These are phyloP conservation scores for Calonectria henricotiae DNA, from an alignment of 2,329 filamentous ascomycete species.

Conservation along the genomic window DNA sequence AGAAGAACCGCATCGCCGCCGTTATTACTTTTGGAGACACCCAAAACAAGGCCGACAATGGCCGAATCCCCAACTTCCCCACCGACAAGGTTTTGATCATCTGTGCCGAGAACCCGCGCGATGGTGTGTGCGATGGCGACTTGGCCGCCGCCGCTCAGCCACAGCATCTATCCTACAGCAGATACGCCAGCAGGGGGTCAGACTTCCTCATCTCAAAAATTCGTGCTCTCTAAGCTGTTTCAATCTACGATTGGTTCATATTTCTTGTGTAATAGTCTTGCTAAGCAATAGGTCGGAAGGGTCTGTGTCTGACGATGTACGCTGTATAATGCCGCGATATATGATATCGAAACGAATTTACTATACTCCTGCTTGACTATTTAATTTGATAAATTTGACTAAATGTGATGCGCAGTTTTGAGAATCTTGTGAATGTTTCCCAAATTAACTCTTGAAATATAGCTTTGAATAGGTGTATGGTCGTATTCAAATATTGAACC, in stretches of 20 bases:
- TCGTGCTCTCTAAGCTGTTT: background rate
- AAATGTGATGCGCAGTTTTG: too few relatives aligned
- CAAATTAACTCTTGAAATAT: too few relatives aligned
- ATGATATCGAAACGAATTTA: too few relatives aligned
- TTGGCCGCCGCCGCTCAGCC: constrained; percentile 12
- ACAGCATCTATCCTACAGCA: constrained; percentile 18
- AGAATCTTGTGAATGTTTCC: too few relatives aligned
- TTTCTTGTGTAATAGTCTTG: background rate
- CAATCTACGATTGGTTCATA: background rate
- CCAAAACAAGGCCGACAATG: constrained; percentile 4
- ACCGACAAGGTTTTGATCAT: constrained; percentile 10
- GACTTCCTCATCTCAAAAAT: constrained; percentile 16
- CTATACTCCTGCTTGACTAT: too few relatives aligned
- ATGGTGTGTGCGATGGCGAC: constrained; percentile 19
- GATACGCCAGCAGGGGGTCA: constrained; percentile 3
- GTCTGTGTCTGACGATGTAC: too few relatives aligned
- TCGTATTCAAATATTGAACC: too few relatives aligned
- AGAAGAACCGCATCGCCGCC: constrained; percentile 23
- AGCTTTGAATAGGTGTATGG: too few relatives aligned
- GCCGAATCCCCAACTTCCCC: constrained; percentile 26
- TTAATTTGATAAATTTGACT: too few relatives aligned
- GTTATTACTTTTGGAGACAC: constrained; percentile 27
- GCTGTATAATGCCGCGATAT: too few relatives aligned
- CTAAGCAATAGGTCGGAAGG: background rate
- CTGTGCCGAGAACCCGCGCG: constrained; percentile 27